Conservation (phyloP, 2,329 filamentous ascomycete species). For the Phialocephala subalpina region DNA sequence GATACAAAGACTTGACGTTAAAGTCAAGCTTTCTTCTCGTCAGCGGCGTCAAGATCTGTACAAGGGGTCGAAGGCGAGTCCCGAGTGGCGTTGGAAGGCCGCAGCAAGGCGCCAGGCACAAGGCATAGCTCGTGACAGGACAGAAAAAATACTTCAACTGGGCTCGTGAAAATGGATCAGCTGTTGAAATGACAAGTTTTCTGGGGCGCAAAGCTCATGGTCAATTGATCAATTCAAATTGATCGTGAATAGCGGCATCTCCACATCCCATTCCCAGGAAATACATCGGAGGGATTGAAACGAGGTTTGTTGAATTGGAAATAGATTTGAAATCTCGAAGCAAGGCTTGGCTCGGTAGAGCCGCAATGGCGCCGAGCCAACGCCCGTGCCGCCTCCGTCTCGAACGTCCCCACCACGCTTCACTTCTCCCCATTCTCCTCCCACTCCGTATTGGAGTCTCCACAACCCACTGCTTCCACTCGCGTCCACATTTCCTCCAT, state of each 20-base stretch:
- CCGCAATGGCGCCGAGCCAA: constrained; percentile 10
- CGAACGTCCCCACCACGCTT: background rate
- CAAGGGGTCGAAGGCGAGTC: background rate
- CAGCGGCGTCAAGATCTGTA: background rate
- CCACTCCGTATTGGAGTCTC: background rate
- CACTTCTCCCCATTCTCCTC: background rate
- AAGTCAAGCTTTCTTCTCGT: background rate
- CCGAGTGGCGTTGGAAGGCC: background rate
- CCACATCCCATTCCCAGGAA: background rate
- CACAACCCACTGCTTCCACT: background rate
- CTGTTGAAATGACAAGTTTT: background rate
- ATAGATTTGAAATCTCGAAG: background rate
- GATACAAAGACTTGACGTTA: too few species aligned
- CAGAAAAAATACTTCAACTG: background rate
- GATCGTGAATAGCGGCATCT: background rate
- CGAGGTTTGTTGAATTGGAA: background rate
- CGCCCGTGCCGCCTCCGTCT: background rate
- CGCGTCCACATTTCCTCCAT: background rate
- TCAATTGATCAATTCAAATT: background rate
- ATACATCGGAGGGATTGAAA: background rate
- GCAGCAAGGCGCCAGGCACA: background rate
- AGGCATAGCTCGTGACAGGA: background rate
- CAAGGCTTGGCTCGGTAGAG: constrained; percentile 6
- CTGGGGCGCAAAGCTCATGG: background rate
- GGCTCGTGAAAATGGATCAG: background rate